Conservation (phyloP, 2,329 filamentous ascomycete genomes). For the Fusarium devonianum region DNA sequence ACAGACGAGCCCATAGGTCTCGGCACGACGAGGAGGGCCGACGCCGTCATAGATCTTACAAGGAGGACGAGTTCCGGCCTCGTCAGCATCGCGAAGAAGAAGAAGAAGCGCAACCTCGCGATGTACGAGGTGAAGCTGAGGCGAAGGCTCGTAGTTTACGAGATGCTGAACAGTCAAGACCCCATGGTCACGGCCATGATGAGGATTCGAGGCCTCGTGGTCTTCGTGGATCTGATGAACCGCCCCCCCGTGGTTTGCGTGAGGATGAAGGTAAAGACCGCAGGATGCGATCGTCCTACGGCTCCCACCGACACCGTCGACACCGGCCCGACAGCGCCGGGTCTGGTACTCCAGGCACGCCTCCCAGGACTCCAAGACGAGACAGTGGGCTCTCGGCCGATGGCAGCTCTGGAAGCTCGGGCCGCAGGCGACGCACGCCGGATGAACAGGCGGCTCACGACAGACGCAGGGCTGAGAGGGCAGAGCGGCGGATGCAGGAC, state of each 20-base stretch:
- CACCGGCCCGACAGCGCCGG: conserved; percentile 50
- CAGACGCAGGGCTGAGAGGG: conserved; percentile 56
- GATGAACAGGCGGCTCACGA: conserved; percentile 61
- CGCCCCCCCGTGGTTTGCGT: conserved; percentile 11
- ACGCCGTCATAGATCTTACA: conserved; percentile 35
- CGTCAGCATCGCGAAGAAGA: conserved; percentile 30
- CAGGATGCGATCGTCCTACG: conserved; percentile 32
- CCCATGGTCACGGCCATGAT: conserved; percentile 27
- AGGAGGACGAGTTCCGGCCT: conserved; percentile 33
- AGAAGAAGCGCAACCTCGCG: conserved; percentile 25
- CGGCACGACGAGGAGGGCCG: conserved; percentile 41
- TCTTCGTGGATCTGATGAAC: conserved; percentile 21
- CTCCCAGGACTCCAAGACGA: conserved; percentile 51
- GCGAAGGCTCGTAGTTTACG: conserved; percentile 21
- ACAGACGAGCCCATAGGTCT: conserved; percentile 32
- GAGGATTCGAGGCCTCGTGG: conserved; percentile 31
- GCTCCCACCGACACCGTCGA: conserved; percentile 46
- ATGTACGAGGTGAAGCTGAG: conserved; percentile 26
- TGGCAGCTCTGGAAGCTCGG: conserved; percentile 45
- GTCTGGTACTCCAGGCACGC: conserved; percentile 46
- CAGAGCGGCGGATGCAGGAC: conserved; percentile 38
- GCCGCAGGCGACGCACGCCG: conserved; percentile 50
- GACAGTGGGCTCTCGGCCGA: conserved; percentile 57
- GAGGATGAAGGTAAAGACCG: conserved; percentile 35
- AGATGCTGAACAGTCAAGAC: conserved; percentile 25